Evolutionary conservation across 805 yeast genomes (phyloP).

Genomic region (Metahyphopichia silvanorum): DNA sequence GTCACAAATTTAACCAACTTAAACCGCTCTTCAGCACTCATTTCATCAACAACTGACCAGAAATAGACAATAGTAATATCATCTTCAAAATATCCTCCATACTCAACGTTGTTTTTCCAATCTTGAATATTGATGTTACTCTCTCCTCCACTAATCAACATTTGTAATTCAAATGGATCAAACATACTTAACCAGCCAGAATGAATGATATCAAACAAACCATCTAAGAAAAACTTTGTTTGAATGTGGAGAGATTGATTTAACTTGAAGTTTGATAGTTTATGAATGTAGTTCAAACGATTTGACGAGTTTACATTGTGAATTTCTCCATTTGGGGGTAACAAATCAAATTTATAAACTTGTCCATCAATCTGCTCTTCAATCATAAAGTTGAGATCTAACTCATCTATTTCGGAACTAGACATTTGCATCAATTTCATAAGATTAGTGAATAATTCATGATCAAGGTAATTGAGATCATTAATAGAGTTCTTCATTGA

Average conservation of each 20-base stretch:
- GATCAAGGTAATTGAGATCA: slow-evolving; percentile 72
- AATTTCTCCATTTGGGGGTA: slow-evolving; percentile 53
- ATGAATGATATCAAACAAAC: slow-evolving; percentile 65
- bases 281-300: slow-evolving; percentile 69
- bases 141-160: slow-evolving; percentile 78
- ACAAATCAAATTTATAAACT: slow-evolving; percentile 50
- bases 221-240: slow-evolving; percentile 61
- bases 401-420: slow-evolving; percentile 50
- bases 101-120: slow-evolving; percentile 56
- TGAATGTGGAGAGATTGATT: slow-evolving; percentile 60
- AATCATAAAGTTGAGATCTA: slow-evolving; percentile 67
- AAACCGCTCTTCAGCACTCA: slow-evolving; percentile 58
- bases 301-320: slow-evolving; percentile 58
- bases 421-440: slow-evolving; percentile 56
- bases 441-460: slow-evolving; percentile 60
- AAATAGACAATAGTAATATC: slow-evolving; percentile 63
- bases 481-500: slow-evolving; percentile 61
- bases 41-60: slow-evolving; percentile 75
- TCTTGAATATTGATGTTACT: slow-evolving; percentile 70
- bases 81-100: slow-evolving; percentile 57
- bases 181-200: slow-evolving; percentile 82
- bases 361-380: slow-evolving; percentile 44
- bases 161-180: slow-evolving; percentile 78
- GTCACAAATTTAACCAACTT: slow-evolving; percentile 84
- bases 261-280: slow-evolving; percentile 74